These are phyloP conservation scores for Kwoniella bestiolae DNA, from an alignment of 768 basidiomycete species.

Conservation along the genomic window DNA sequence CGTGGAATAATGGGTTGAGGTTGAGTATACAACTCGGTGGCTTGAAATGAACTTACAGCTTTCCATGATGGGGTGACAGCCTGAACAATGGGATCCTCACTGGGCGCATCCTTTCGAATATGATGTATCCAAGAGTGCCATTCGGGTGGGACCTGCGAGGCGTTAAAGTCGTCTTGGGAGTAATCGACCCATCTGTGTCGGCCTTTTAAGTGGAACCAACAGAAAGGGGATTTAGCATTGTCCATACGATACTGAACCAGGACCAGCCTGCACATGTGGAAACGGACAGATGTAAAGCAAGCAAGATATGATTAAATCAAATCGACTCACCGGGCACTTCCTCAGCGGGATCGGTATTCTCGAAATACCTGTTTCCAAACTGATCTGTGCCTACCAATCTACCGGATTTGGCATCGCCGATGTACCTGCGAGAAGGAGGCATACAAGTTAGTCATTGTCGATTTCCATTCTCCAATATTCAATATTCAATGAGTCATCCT, in stretches of 20 bases:
- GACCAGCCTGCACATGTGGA: too few species aligned
- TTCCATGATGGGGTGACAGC: constrained; percentile 77
- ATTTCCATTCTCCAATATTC: too few species aligned
- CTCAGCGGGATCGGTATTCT: constrained; percentile 84
- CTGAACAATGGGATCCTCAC: constrained; percentile 73
- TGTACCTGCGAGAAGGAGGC: constrained; percentile 66
- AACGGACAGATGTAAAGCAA: too few species aligned
- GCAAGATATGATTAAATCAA: background rate
- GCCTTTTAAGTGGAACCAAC: too few species aligned
- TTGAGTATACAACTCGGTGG: background rate
- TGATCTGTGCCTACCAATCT: constrained; percentile 59
- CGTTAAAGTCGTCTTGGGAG: constrained; percentile 85
- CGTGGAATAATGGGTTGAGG: background rate
- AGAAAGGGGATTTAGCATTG: too few species aligned
- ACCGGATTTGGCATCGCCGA: constrained; percentile 90
- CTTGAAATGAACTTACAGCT: constrained; percentile 66
- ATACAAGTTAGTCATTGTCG: background rate
- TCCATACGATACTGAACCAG: too few species aligned
- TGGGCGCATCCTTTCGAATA: constrained; percentile 81
- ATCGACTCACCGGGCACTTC: constrained; percentile 76
- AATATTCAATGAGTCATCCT: too few species aligned
- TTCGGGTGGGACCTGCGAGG: constrained; percentile 91
- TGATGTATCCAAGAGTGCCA: constrained; percentile 97
- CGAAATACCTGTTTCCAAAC: constrained; percentile 92
- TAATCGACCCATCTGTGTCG: constrained; percentile 68